Base-by-base conservation (phyloP, 768 basidiomycete species). In the Leccinum variicolor region DNA sequence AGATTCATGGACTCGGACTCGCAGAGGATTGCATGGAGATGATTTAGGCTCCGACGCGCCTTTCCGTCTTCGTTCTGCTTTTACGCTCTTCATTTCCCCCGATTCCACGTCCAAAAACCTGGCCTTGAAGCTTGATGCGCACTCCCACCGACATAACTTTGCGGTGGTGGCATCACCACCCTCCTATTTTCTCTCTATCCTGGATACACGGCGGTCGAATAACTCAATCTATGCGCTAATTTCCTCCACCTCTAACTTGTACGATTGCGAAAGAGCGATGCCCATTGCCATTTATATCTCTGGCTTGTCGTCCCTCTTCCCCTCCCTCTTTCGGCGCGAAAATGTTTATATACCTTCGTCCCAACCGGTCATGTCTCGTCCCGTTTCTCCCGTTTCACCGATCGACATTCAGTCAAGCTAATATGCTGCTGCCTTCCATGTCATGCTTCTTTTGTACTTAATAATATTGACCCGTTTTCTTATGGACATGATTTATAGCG, bases 21-120 rank as follows among this genome's bases (percentile, higher is more conserved):
- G 33, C 33, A 19, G 64, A 61, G 15, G 50, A 56, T 11, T 47
- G 49, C 25, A 67, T 67, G 66, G 57, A 53, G 29, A 56, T 68
- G 33, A 56, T 68, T 6, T 68, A 48, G 60, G 29, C 47, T 31
- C 48, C 34, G 21, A 19, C 8, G 34, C 11, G 41, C 17, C 58
- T 21, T 54, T 54, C 21, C n/a, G 13, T 41, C 39, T 4, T 10
- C 17, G 7, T 49, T 23, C 54, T 6, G 36, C 23, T 29, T 29
- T 29, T 13, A 28, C 41, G 10, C 11, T 11, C 19, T 43, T 26
- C 19, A 7, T 50, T 21, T 8, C 10, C 25, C 23, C 23, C 39
- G 5, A 33, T 13, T 13, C 8, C 28, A 10, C 46, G 13, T 25
- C 19, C 31, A 33, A 56, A 62, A 23, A 17, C 4, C 14, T 21